Conservation (phyloP, 495 filamentous ascomycete species). For the Trichoderma asperelloides region DNA sequence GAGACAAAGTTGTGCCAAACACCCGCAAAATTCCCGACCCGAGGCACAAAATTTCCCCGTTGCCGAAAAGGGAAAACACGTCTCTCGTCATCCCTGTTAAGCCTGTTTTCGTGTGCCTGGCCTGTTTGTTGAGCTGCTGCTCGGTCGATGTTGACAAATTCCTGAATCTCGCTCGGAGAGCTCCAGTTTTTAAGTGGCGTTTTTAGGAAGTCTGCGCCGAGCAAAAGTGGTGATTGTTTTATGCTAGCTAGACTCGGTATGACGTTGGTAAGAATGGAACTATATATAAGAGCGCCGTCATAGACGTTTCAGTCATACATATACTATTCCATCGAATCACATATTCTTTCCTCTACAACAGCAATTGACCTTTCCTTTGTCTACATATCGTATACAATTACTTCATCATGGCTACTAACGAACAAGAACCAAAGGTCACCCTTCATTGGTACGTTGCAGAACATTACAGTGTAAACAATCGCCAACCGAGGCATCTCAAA, state of each 20-base stretch:
- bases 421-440: slow-evolving; percentile 2
- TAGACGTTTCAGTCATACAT: neutral
- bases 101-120: neutral
- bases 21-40: neutral
- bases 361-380: neutral
- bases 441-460: slow-evolving; percentile 6
- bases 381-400: neutral
- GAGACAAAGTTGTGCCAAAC: no score
- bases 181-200: neutral
- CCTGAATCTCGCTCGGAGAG: neutral
- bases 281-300: neutral
- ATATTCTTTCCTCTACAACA: neutral
- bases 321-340: neutral
- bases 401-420: slow-evolving; percentile 8
- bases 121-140: neutral
- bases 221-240: neutral
- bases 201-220: neutral
- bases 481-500: neutral
- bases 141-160: neutral
- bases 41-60: neutral
- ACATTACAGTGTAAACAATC: neutral
- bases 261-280: neutral
- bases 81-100: neutral
- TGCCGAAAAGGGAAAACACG: neutral
- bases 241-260: neutral